phyloP scores from a whole-genome alignment of 2,329 filamentous ascomycete genomes.

The Talaromyces sp. region DNA sequence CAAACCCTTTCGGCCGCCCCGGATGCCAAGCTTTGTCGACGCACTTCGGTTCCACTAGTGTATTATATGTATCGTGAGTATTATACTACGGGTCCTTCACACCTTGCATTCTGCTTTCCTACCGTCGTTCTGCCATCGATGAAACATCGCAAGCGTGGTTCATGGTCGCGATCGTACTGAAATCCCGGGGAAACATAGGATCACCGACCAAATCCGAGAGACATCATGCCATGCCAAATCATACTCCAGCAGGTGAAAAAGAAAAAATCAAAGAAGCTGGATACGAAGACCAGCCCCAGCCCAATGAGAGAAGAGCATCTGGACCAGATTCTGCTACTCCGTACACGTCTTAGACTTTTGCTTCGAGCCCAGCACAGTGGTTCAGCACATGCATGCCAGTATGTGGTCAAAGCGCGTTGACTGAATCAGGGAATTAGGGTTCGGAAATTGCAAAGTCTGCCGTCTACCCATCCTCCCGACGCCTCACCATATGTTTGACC shows the following conservation, averaged over 20 bases:
- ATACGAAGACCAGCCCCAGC: not conserved
- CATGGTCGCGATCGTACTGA: no score
- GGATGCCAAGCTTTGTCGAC: conserved; percentile 9
- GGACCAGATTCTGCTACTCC: not conserved
- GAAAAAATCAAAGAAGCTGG: not conserved
- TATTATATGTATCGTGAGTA: not conserved
- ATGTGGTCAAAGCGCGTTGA: conserved; percentile 17
- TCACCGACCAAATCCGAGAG: not conserved
- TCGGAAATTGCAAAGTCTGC: not conserved
- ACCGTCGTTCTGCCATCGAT: not conserved
- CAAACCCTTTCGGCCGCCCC: conserved; percentile 10
- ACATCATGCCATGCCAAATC: not conserved
- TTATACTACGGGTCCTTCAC: not conserved
- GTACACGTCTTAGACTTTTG: not conserved
- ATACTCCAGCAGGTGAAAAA: not conserved
- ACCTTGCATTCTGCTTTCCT: not conserved
- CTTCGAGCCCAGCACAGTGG: conserved; percentile 17
- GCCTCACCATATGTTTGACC: not conserved
- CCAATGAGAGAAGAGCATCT: not conserved
- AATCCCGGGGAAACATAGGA: not conserved
- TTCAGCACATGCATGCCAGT: conserved; percentile 18
- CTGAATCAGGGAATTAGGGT: not conserved
- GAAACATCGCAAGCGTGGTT: not conserved
- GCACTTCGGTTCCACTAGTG: conserved; percentile 5
- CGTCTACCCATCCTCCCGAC: not conserved